These are phyloP conservation scores for Boletus subcaerulescens DNA, from an alignment of 768 basidiomycete species.

Conservation along the genomic window DNA sequence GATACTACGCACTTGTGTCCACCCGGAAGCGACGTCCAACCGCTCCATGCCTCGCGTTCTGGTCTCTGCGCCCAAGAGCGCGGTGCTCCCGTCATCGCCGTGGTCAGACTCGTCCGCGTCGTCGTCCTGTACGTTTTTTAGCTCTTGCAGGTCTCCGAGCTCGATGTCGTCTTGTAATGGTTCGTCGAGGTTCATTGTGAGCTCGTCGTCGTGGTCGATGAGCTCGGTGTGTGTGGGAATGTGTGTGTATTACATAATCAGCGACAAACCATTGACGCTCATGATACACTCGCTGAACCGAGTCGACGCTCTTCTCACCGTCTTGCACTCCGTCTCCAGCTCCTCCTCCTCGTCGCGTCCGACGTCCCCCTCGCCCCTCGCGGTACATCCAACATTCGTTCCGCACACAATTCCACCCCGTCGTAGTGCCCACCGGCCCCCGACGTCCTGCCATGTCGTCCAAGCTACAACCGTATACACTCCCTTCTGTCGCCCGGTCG, in stretches of 20 bases:
- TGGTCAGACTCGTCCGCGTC: not conserved
- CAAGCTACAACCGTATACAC: constrained; percentile 49
- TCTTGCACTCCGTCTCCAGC: not conserved
- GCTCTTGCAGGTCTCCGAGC: not conserved
- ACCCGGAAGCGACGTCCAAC: constrained; percentile 25
- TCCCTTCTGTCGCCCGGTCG: constrained; percentile 52
- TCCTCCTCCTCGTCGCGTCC: constrained; percentile 9
- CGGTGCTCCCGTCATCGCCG: constrained; percentile 39
- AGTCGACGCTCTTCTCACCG: not conserved
- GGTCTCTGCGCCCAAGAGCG: constrained; percentile 40
- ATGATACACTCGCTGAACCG: constrained; percentile 21
- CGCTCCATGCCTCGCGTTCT: constrained; percentile 29
- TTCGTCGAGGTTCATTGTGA: not conserved
- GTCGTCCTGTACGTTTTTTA: not conserved
- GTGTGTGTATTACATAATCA: constrained; percentile 3
- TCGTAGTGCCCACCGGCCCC: constrained; percentile 13
- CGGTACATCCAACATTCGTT: constrained; percentile 7
- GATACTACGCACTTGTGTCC: constrained; percentile 59
- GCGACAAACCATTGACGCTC: constrained; percentile 29
- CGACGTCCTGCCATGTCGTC: constrained; percentile 53
- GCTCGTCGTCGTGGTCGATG: not conserved
- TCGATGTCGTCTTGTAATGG: not conserved
- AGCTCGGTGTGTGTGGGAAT: constrained; percentile 2
- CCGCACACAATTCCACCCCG: constrained; percentile 9
- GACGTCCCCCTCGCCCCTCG: constrained; percentile 9